Evolutionary conservation across 164 flowering plant species (phyloP).

Genomic region (Stephania japonica): DNA sequence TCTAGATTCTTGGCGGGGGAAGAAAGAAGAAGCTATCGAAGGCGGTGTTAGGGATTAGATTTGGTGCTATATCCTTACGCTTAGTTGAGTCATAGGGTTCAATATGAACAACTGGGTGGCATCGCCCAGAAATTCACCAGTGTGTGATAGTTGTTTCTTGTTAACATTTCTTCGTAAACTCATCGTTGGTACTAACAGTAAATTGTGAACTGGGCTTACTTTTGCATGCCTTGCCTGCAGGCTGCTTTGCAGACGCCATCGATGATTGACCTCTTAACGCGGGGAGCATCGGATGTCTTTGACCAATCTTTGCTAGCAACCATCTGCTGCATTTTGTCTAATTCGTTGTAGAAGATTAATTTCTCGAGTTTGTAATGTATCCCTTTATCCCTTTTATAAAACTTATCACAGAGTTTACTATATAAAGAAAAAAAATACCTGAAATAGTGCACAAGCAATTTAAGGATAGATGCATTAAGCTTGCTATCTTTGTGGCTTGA

Average conservation of each 20-base stretch:
- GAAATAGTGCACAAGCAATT: too few species aligned
- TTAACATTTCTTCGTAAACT: neutral
- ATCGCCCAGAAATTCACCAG: neutral
- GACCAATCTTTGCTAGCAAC: neutral
- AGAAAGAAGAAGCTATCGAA: neutral
- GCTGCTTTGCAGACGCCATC: neutral
- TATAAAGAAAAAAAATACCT: neutral
- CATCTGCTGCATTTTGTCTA: neutral
- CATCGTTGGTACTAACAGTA: neutral
- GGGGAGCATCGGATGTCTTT: neutral
- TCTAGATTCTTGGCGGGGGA: neutral
- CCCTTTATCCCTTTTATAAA: neutral
- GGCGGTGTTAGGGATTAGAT: neutral
- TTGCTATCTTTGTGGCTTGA: too few species aligned
- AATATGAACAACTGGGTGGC: neutral
- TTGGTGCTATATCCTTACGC: neutral
- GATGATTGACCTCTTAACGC: neutral
- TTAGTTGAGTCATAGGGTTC: neutral
- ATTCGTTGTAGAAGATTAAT: neutral
- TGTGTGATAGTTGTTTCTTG: neutral
- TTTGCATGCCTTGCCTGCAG: neutral
- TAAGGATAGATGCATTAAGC: too few species aligned
- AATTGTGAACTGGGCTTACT: neutral
- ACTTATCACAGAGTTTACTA: neutral
- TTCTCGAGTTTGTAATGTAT: neutral